These are phyloP conservation scores for Phenoliferia sp. DNA, from an alignment of 1,284 basidiomycete genomes.

Conservation along the genomic window DNA sequence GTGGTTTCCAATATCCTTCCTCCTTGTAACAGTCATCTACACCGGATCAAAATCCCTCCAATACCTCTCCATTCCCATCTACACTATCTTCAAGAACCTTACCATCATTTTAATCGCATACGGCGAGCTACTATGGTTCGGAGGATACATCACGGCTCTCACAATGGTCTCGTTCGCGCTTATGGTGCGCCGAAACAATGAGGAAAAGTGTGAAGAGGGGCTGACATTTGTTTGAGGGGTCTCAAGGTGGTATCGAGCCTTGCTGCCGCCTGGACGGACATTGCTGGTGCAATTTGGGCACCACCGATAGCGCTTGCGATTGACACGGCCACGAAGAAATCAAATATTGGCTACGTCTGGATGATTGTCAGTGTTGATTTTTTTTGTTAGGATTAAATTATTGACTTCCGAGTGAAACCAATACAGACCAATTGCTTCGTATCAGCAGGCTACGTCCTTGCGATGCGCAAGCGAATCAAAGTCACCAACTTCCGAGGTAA, in stretches of 20 bases:
- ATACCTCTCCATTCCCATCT: conserved; percentile 83
- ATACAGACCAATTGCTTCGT: conserved; percentile 73
- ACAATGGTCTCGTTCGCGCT: conserved; percentile 85
- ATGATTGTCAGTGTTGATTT: conserved; percentile 54
- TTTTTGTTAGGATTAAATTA: no score
- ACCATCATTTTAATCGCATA: conserved; percentile 69
- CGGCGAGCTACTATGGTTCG: conserved; percentile 97
- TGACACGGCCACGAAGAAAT: conserved; percentile 38
- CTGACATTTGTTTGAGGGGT: background rate
- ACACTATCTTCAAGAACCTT: conserved; percentile 95
- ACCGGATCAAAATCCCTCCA: conserved; percentile 96
- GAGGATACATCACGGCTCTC: conserved; percentile 77
- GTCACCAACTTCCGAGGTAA: conserved; percentile 68
- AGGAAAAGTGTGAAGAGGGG: background rate
- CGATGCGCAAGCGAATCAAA: conserved; percentile 98
- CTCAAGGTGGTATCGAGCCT: conserved; percentile 73
- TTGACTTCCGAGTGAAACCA: background rate
- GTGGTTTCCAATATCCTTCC: conserved; percentile 91
- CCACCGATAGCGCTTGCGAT: conserved; percentile 1
- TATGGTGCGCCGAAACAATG: conserved; percentile 52
- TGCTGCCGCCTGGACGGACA: conserved; percentile 92
- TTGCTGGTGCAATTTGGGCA: conserved; percentile 44
- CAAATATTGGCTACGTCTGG: conserved; percentile 79
- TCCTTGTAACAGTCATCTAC: conserved; percentile 93
- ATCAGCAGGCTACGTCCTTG: conserved; percentile 77